A percentile compares a stretch with the other conserved stretches of the same genome.
phyloP scores from a whole-genome alignment of 805 yeast species.

The Starmera caribaea region DNA sequence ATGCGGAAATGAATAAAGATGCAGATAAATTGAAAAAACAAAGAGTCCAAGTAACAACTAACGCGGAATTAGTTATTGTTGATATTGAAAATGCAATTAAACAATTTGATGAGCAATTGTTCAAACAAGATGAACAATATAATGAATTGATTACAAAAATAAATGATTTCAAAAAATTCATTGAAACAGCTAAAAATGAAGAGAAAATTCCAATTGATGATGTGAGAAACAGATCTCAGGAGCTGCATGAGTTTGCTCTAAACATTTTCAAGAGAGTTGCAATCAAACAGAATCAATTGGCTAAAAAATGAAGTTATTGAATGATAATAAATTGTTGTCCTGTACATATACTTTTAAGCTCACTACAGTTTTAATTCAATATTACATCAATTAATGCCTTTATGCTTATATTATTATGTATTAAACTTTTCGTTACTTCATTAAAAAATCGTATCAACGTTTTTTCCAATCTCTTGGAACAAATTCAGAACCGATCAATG shows the following conservation, averaged over 20 bases:
- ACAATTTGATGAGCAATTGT: slow-evolving; percentile 43
- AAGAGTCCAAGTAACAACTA: slow-evolving; percentile 63
- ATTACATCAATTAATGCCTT: too few species aligned
- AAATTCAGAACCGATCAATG: slow-evolving; percentile 27
- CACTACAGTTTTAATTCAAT: too few species aligned
- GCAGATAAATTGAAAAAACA: slow-evolving; percentile 50
- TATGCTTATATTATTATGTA: too few species aligned
- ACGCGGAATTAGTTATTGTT: slow-evolving; percentile 68
- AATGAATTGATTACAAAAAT: slow-evolving; percentile 34
- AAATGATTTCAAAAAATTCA: slow-evolving; percentile 50
- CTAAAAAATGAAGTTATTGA: too few species aligned
- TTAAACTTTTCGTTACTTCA: background rate
- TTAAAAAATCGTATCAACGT: background rate
- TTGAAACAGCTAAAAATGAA: slow-evolving; percentile 56
- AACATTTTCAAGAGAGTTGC: slow-evolving; percentile 51
- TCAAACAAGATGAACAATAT: slow-evolving; percentile 43
- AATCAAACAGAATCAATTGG: slow-evolving; percentile 7
- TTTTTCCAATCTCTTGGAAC: slow-evolving; percentile 18
- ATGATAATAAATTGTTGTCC: too few species aligned
- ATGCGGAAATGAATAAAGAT: slow-evolving; percentile 54
- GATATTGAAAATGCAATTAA: slow-evolving; percentile 83
- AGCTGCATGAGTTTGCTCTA: slow-evolving; percentile 65
- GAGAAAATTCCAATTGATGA: slow-evolving; percentile 45
- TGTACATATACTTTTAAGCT: too few species aligned
- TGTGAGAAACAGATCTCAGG: slow-evolving; percentile 66